Conservation (phyloP, 164 flowering plant species). For the Vitis labrusca region DNA sequence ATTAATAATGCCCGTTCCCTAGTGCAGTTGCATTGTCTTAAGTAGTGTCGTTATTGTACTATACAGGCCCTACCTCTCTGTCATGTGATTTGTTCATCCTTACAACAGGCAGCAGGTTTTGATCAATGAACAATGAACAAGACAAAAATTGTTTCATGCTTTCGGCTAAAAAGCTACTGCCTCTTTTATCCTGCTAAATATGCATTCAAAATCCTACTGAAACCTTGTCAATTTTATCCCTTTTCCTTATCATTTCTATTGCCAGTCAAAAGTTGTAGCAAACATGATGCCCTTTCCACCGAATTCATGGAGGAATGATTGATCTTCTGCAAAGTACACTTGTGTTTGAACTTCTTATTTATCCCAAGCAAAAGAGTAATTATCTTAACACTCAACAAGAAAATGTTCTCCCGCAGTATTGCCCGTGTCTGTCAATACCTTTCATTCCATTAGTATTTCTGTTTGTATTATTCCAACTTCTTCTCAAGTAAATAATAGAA, state of each 20-base stretch:
- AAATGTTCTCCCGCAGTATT: too few relatives aligned
- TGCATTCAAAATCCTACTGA: neutral
- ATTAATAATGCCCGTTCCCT: neutral
- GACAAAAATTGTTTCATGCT: neutral
- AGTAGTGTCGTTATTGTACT: neutral
- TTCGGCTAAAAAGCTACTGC: slow-evolving; percentile 1
- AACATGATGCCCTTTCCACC: neutral
- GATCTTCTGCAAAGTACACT: neutral
- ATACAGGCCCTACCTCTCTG: neutral
- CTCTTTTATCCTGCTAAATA: neutral
- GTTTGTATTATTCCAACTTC: too few relatives aligned
- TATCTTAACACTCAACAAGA: too few relatives aligned
- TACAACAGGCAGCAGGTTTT: neutral
- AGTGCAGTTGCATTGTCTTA: neutral
- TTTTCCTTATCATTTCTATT: neutral
- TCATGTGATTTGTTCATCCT: neutral
- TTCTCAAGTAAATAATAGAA: too few relatives aligned
- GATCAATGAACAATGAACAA: neutral
- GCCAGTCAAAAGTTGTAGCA: neutral
- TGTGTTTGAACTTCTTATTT: neutral
- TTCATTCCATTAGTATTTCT: too few relatives aligned
- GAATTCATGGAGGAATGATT: neutral
- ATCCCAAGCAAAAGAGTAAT: too few relatives aligned
- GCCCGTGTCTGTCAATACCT: too few relatives aligned
- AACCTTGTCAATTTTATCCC: neutral